These are phyloP conservation scores for Auricularia sp. DNA, from an alignment of 768 basidiomycete genomes.

Conservation along the genomic window DNA sequence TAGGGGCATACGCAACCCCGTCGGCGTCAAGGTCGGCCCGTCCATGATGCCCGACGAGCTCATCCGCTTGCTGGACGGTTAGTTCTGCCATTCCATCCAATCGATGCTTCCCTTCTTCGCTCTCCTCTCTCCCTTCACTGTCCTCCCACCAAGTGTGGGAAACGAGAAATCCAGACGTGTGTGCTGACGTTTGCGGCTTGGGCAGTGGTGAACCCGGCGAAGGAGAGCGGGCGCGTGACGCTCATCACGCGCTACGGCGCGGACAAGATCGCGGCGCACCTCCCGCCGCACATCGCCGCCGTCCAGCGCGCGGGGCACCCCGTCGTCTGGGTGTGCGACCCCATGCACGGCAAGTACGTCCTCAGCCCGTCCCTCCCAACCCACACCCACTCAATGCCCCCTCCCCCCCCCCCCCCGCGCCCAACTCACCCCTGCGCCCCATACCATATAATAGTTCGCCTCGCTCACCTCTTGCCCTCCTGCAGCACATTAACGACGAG, in stretches of 20 bases:
- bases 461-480: not conserved
- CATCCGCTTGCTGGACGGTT: slow-evolving; percentile 51
- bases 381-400: too few species aligned
- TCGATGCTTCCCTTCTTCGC: too few species aligned
- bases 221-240: slow-evolving; percentile 73
- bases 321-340: slow-evolving; percentile 92
- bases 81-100: slow-evolving; percentile 16
- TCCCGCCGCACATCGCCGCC: slow-evolving; percentile 70
- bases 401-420: too few species aligned
- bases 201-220: slow-evolving; percentile 72
- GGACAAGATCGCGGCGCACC: slow-evolving; percentile 64
- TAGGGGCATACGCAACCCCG: slow-evolving; percentile 82
- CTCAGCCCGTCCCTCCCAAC: not conserved
- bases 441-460: not conserved
- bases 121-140: too few species aligned
- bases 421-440: too few species aligned
- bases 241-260: slow-evolving; percentile 93
- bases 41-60: slow-evolving; percentile 74
- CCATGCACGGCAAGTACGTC: slow-evolving; percentile 96
- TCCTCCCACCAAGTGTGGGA: too few species aligned
- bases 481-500: slow-evolving; percentile 71
- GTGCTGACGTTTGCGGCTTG: too few species aligned
- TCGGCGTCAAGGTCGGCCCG: slow-evolving; percentile 94
- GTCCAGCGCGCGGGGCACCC: slow-evolving; percentile 76
- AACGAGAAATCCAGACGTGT: too few species aligned